Base-by-base conservation (phyloP, 768 basidiomycete species). In the Lenzites betulinus region DNA sequence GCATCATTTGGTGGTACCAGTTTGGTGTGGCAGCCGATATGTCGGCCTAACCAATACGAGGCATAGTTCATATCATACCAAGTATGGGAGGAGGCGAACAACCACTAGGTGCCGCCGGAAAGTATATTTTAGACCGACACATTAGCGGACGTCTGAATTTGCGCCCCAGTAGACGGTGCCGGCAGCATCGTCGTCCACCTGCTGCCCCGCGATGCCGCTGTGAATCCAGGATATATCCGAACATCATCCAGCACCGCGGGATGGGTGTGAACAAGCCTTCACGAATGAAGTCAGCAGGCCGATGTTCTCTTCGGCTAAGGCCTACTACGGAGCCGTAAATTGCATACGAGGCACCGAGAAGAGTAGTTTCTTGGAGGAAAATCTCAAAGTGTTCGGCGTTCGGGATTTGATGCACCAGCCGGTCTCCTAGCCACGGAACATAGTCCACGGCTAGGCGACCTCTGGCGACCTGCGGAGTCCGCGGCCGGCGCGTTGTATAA, bases 171-270 rank as follows among this genome's bases (percentile, higher is more conserved):
- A 25, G 23, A 43, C 44, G 28, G 18, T 18, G 5, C 4, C 28
- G 28, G 3, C 12, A 13, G 18, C 28, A 23, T 12, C 36, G 5
- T 49, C 46, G 26, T 26, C 41, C 51, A 35, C 20, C 15, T n/a
- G 16, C 43, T 20, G 12, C n/a, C 59, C 33, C 35, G 39, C 60
- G 63, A 64, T 63, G 60, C 59, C 59, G 55, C 49, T 28, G 18
- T 62, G 42, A 25, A 23, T 18, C 68, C 67, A 66, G 20, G 36
- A 51, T 63, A 46, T 36, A 43, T 26, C 67, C 68, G 68, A 69
- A 50, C 54, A 66, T 69, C 68, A 67, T 1, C 68, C 68, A 66
- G 7, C 5, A 11, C 38, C 22, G 48, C 36, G 39, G 41, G 41
- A 51, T 20, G 35, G 9, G 16, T 20, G 48, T 43, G 39, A 39